Evolutionary conservation across 345 rosid species (phyloP).

Genomic region (Arabis hirsuta): DNA sequence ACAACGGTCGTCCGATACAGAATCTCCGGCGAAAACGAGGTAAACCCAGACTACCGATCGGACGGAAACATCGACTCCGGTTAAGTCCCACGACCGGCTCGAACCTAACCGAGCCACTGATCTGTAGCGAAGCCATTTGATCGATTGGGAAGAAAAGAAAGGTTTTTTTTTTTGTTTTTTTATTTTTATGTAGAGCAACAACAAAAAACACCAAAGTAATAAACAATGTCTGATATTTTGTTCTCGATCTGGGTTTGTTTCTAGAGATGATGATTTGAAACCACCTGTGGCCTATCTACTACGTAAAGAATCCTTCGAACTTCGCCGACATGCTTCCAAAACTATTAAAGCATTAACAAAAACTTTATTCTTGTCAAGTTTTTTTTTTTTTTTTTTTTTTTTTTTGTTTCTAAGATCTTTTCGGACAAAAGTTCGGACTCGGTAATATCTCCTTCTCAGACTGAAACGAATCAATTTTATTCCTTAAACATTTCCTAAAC

Average conservation of each 20-base stretch:
- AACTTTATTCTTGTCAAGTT: not conserved
- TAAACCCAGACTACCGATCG: conserved; percentile 40
- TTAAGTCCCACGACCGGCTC: conserved; percentile 25
- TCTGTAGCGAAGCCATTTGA: conserved; percentile 60
- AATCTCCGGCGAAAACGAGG: conserved; percentile 35
- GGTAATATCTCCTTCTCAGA: not conserved
- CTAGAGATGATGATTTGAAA: conserved; percentile 20
- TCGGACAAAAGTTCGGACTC: not conserved
- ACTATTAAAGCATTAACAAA: not conserved
- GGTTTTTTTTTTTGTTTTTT: not conserved
- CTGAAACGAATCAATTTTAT: not conserved
- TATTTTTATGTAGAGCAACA: not conserved
- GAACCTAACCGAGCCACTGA: conserved; percentile 32
- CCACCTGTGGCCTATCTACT: conserved; percentile 47
- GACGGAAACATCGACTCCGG: conserved; percentile 7
- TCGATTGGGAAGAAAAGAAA: not conserved
- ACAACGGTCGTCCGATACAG: conserved; percentile 38
- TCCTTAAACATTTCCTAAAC: not conserved
- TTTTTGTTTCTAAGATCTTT: conserved; percentile 10
- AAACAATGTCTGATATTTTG: conserved; percentile 9
- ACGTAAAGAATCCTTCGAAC: conserved; percentile 39
- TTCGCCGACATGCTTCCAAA: conserved; percentile 48
- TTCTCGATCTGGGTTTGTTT: not conserved
- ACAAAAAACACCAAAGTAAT: not conserved
- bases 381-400: not conserved